phyloP scores from a whole-genome alignment of 371 early-diverging fungal species.

The Mortierella sp. region DNA sequence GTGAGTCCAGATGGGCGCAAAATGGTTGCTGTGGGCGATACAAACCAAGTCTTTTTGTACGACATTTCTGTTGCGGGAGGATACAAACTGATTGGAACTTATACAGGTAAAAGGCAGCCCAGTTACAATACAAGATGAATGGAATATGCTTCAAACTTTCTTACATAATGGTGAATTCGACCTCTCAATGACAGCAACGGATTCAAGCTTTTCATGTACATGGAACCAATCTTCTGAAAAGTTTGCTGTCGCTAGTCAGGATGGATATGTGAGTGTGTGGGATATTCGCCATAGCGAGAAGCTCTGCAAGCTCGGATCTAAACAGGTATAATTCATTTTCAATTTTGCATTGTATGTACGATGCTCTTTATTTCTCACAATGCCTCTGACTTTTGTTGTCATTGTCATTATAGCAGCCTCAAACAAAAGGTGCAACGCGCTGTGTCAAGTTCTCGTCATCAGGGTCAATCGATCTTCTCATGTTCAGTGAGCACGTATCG shows the following conservation, averaged over 20 bases:
- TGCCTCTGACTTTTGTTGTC: background rate
- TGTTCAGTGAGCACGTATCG: constrained; percentile 89
- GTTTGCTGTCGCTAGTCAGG: constrained; percentile 87
- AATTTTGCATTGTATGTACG: background rate
- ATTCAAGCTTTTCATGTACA: constrained; percentile 80
- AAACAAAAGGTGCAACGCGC: constrained; percentile 85
- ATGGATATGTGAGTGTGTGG: constrained; percentile 85
- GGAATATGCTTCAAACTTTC: background rate
- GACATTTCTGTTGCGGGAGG: constrained; percentile 71
- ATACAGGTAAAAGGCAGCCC: constrained; percentile 63
- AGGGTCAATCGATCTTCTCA: constrained; percentile 84
- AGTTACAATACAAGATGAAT: too few relatives aligned
- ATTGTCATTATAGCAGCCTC: constrained; percentile 58
- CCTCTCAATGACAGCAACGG: constrained; percentile 54
- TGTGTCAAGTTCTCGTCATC: constrained; percentile 88
- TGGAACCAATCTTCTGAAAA: constrained; percentile 83
- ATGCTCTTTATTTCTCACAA: background rate
- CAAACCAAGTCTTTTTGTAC: constrained; percentile 85
- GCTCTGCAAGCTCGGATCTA: constrained; percentile 62
- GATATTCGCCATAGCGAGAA: constrained; percentile 75
- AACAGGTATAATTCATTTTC: constrained; percentile 48
- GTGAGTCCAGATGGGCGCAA: constrained; percentile 88
- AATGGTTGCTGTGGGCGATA: constrained; percentile 90
- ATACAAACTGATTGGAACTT: constrained; percentile 75
- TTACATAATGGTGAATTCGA: background rate